Evolutionary conservation across 1,284 basidiomycete species (phyloP).

Genomic region (Golubevia pallescens): DNA sequence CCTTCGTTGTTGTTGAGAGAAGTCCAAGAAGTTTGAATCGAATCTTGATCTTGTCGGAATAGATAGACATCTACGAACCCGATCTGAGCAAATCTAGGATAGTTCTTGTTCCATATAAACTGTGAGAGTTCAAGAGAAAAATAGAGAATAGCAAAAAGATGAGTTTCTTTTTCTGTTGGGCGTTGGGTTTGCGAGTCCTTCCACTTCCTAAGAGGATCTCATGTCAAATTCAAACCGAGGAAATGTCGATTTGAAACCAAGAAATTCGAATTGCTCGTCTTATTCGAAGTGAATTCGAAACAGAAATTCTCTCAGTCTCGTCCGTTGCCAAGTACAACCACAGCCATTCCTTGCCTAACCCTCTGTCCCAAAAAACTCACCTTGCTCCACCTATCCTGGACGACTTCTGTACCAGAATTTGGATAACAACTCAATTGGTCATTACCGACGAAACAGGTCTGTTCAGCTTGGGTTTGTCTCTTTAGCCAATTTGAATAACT

Average conservation of each 20-base stretch:
- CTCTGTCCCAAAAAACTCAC: constrained; percentile 11
- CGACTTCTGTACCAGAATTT: constrained; percentile 25
- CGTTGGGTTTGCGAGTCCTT: not conserved
- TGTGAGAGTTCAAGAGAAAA: not conserved
- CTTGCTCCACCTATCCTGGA: constrained; percentile 34
- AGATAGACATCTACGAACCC: constrained; percentile 53
- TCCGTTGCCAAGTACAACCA: too few relatives aligned
- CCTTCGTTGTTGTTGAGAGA: constrained; percentile 35
- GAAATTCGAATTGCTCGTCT: too few relatives aligned
- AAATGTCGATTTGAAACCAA: too few relatives aligned
- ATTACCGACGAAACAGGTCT: constrained; percentile 45
- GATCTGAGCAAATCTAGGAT: constrained; percentile 35
- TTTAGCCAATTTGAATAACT: constrained; percentile 1
- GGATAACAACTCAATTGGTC: constrained; percentile 48
- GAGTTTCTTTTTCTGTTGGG: not conserved
- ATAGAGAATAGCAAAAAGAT: not conserved
- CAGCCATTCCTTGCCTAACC: too few relatives aligned
- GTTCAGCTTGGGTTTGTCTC: constrained; percentile 33
- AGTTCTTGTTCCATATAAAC: constrained; percentile 54
- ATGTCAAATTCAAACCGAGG: not conserved
- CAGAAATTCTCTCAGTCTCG: too few relatives aligned
- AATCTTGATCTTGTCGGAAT: constrained; percentile 42
- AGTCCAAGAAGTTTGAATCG: constrained; percentile 35
- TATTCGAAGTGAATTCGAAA: too few relatives aligned
- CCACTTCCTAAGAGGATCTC: not conserved